These are phyloP conservation scores for Morella rubra DNA, from an alignment of 306 rosid genomes.

Conservation along the genomic window DNA sequence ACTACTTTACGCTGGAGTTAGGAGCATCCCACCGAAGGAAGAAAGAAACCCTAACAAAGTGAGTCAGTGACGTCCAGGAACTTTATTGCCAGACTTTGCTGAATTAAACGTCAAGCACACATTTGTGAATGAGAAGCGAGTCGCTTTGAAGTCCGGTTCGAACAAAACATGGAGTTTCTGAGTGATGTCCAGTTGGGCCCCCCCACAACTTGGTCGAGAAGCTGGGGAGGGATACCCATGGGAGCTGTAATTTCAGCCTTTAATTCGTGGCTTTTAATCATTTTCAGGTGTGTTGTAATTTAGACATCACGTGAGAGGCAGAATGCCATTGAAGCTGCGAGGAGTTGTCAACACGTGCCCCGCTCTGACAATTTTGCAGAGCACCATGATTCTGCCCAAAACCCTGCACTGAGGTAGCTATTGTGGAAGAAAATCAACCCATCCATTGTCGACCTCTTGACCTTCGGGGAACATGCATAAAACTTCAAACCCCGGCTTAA, in stretches of 20 bases:
- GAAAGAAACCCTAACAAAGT: slow-evolving; percentile 30
- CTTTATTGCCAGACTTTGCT: slow-evolving; percentile 34
- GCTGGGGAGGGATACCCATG: neutral
- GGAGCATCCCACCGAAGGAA: slow-evolving; percentile 42
- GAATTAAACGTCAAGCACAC: slow-evolving; percentile 33
- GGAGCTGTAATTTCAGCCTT: neutral
- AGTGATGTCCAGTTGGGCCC: too few relatives aligned
- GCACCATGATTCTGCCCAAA: slow-evolving; percentile 8
- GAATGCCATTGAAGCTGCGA: neutral
- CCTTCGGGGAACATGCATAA: neutral
- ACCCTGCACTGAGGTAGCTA: slow-evolving; percentile 9
- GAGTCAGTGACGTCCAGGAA: slow-evolving; percentile 20
- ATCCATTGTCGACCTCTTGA: neutral
- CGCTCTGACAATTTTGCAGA: slow-evolving; percentile 1
- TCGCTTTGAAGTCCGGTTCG: neutral
- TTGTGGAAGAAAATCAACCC: neutral
- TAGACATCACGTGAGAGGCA: slow-evolving; percentile 38
- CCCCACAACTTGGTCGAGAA: neutral
- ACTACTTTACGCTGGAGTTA: slow-evolving; percentile 43
- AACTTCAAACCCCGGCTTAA: neutral
- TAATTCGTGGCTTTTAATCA: neutral
- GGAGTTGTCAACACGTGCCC: slow-evolving; percentile 28
- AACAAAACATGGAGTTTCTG: neutral
- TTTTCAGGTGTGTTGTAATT: neutral
- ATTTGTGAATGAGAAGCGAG: neutral